phyloP scores from a whole-genome alignment of 2,329 filamentous ascomycete species.

The Ophiostoma populinum region DNA sequence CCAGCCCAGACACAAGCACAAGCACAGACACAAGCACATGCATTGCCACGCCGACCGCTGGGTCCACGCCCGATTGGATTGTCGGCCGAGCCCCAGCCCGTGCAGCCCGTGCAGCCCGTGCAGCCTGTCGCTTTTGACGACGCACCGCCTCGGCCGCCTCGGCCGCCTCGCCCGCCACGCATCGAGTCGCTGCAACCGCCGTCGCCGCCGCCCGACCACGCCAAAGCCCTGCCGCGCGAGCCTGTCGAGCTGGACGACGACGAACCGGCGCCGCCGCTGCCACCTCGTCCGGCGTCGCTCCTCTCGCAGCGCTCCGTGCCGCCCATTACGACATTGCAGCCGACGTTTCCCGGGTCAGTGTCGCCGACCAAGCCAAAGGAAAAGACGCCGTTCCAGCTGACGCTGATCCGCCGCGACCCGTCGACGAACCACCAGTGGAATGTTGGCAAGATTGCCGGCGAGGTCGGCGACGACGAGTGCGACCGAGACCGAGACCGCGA shows the following conservation, averaged over 20 bases:
- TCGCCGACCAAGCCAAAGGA: constrained; percentile 16
- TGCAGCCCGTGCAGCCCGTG: too few species aligned
- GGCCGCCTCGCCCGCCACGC: too few species aligned
- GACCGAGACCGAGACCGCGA: neutral
- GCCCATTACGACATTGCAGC: neutral
- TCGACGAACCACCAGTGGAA: constrained; percentile 57
- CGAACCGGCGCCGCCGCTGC: neutral
- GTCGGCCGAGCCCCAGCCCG: too few species aligned
- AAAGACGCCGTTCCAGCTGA: constrained; percentile 32
- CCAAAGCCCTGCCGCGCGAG: neutral
- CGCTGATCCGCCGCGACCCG: constrained; percentile 58
- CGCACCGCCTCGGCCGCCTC: too few species aligned
- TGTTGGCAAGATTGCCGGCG: constrained; percentile 34
- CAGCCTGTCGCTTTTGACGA: too few species aligned
- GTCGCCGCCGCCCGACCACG: neutral
- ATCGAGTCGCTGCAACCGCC: neutral
- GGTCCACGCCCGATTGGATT: too few species aligned
- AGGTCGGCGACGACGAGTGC: constrained; percentile 8
- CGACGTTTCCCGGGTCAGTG: constrained; percentile 17
- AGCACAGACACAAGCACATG: too few species aligned
- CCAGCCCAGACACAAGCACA: too few species aligned
- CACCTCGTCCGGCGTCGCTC: neutral
- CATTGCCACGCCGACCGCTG: too few species aligned
- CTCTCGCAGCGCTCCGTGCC: neutral
- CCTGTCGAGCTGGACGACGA: too few species aligned